Evolutionary conservation across 1,139 yeast species (phyloP).

Genomic region (Geotrichum reessii): DNA sequence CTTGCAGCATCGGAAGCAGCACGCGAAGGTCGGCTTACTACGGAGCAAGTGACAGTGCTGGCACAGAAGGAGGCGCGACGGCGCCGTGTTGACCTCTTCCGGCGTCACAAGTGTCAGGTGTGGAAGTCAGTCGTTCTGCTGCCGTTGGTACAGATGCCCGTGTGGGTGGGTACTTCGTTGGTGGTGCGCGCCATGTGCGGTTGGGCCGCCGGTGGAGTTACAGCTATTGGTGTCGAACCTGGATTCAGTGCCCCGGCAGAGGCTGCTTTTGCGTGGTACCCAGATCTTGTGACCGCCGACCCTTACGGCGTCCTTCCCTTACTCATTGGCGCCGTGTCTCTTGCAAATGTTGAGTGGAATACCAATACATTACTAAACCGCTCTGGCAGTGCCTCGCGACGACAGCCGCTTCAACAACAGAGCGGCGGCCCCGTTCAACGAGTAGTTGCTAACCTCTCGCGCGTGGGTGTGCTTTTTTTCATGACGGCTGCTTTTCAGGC

Average conservation of each 20-base stretch:
- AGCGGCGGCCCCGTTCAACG: conserved; percentile 46
- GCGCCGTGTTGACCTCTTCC: conserved; percentile 65
- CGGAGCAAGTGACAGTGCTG: conserved; percentile 69
- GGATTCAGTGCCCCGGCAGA: conserved; percentile 43
- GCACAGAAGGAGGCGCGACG: conserved; percentile 73
- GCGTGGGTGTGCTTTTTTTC: conserved; percentile 70
- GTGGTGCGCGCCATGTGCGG: conserved; percentile 74
- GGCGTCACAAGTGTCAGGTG: conserved; percentile 59
- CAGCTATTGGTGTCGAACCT: conserved; percentile 49
- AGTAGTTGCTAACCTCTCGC: conserved; percentile 56
- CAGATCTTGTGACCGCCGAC: conserved; percentile 56
- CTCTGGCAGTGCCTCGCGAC: conserved; percentile 26
- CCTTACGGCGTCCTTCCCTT: conserved; percentile 64
- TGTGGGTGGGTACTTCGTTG: conserved; percentile 78
- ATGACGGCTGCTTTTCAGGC: conserved; percentile 85
- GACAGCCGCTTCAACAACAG: conserved; percentile 21
- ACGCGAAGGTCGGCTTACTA: conserved; percentile 45
- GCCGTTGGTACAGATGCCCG: conserved; percentile 78
- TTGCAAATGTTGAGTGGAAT: conserved; percentile 78
- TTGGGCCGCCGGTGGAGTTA: conserved; percentile 43
- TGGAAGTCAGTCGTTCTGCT: conserved; percentile 68
- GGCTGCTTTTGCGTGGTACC: conserved; percentile 51
- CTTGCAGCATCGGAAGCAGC: conserved; percentile 39
- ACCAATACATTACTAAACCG: conserved; percentile 49
- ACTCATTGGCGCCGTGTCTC: conserved; percentile 59